These are phyloP conservation scores for Exophiala aquamarina DNA, from an alignment of 2,329 filamentous ascomycete genomes.

Conservation along the genomic window DNA sequence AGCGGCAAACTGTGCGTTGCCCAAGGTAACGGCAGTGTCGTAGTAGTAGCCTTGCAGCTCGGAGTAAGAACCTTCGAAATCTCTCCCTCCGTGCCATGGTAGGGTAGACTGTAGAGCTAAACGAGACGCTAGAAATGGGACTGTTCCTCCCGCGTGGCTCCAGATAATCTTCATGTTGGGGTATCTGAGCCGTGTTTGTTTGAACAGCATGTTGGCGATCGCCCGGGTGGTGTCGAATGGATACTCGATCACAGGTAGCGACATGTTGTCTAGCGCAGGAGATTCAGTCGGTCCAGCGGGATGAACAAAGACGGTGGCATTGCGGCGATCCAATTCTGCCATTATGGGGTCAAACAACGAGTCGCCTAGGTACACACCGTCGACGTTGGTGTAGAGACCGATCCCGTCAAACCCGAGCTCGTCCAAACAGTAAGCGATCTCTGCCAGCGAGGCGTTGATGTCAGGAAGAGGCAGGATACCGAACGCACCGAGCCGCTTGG, in stretches of 20 bases:
- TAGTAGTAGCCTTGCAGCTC: conserved; percentile 31
- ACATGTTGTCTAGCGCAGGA: background rate
- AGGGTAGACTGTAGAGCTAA: conserved; percentile 27
- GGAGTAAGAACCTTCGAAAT: conserved; percentile 14
- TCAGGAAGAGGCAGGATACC: conserved; percentile 4
- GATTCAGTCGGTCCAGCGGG: conserved; percentile 1
- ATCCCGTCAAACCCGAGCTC: conserved; percentile 9
- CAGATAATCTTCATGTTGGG: conserved; percentile 28
- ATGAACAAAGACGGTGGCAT: conserved; percentile 9
- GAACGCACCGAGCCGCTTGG: conserved; percentile 2
- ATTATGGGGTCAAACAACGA: conserved; percentile 6
- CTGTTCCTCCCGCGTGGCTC: conserved; percentile 28
- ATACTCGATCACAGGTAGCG: conserved; percentile 29
- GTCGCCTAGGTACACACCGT: conserved; percentile 9
- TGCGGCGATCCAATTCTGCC: conserved; percentile 5
- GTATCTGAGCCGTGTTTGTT: conserved; percentile 22
- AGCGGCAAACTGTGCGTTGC: conserved; percentile 24
- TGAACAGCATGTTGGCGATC: conserved; percentile 28
- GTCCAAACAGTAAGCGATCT: conserved; percentile 10
- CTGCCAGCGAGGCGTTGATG: conserved; percentile 4
- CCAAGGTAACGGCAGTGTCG: conserved; percentile 22
- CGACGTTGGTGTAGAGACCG: conserved; percentile 11
- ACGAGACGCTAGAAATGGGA: conserved; percentile 28
- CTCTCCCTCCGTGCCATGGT: conserved; percentile 22
- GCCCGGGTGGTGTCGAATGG: conserved; percentile 31